phyloP scores from a whole-genome alignment of 176 grass and related monocot species.

The Carex cristatella region DNA sequence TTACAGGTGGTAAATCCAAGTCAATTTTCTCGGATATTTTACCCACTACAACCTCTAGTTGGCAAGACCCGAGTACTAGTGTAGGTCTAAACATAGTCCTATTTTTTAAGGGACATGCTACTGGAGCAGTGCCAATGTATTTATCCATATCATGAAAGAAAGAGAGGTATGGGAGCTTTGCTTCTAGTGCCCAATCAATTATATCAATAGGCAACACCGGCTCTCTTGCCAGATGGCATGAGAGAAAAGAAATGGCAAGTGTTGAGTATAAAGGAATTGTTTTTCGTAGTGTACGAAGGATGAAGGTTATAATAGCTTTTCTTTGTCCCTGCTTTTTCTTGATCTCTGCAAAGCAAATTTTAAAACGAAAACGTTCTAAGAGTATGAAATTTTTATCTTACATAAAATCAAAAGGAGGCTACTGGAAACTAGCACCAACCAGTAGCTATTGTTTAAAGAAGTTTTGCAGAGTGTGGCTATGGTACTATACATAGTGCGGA shows the following conservation, averaged over 20 bases:
- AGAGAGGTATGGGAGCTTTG: constrained; percentile 67
- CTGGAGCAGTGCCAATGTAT: constrained; percentile 42
- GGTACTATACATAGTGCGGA: too few species aligned
- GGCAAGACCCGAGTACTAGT: constrained; percentile 60
- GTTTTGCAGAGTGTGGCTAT: too few species aligned
- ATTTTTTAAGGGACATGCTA: constrained; percentile 43
- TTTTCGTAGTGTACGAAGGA: constrained; percentile 53
- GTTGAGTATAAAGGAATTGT: constrained; percentile 70
- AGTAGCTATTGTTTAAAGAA: background rate
- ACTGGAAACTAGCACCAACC: background rate
- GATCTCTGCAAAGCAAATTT: constrained; percentile 18
- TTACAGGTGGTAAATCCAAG: constrained; percentile 60
- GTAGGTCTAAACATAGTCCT: constrained; percentile 64
- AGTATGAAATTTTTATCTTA: constrained; percentile 21
- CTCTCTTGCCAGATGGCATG: constrained; percentile 67
- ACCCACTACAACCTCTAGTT: constrained; percentile 55
- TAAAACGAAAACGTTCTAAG: constrained; percentile 1
- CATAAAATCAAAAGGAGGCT: background rate
- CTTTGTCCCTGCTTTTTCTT: constrained; percentile 13
- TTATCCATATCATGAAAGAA: constrained; percentile 50
- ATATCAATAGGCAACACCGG: constrained; percentile 69
- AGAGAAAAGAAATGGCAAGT: constrained; percentile 60
- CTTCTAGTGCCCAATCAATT: constrained; percentile 56
- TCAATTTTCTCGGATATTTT: constrained; percentile 58
- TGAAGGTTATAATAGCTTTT: constrained; percentile 31